phyloP scores from a whole-genome alignment of 768 basidiomycete species.

The Rickenella mellea region DNA sequence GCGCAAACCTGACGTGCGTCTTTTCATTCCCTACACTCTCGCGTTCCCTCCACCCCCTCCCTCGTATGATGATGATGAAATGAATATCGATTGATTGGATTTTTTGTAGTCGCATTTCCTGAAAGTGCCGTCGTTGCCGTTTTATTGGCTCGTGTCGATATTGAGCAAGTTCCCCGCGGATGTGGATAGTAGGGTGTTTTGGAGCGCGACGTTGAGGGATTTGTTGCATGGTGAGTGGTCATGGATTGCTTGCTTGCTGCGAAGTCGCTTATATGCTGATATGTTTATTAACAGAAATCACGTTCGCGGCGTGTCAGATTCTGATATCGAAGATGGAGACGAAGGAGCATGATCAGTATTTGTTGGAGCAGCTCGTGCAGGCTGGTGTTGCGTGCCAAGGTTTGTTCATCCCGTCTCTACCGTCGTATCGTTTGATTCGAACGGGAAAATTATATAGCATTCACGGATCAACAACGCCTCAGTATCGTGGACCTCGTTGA shows the following conservation, averaged over 20 bases:
- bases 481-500: conserved; percentile 37
- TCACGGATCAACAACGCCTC: conserved; percentile 50
- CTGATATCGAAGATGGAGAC: conserved; percentile 41
- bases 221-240: conserved; percentile 50
- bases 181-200: conserved; percentile 67
- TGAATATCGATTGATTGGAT: not conserved
- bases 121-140: conserved; percentile 76
- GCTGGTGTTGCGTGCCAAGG: conserved; percentile 51
- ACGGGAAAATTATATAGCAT: conserved; percentile 31
- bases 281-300: conserved; percentile 16
- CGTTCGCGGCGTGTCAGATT: conserved; percentile 43
- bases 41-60: not conserved
- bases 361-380: conserved; percentile 35
- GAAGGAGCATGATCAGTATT: conserved; percentile 20
- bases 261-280: not conserved
- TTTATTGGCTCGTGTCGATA: conserved; percentile 67
- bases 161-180: conserved; percentile 73
- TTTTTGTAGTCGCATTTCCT: conserved; percentile 66
- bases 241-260: conserved; percentile 6
- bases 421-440: conserved; percentile 1
- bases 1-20: conserved; percentile 66
- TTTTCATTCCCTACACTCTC: not conserved
- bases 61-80: conserved; percentile 8
- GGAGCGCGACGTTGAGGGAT: conserved; percentile 55
- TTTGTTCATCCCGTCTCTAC: conserved; percentile 17